A percentile compares a stretch with the other conserved stretches of the same genome.
Evolutionary conservation across 176 grass and related monocot genomes (phyloP).

Genomic region (Calamus simplicifolius): DNA sequence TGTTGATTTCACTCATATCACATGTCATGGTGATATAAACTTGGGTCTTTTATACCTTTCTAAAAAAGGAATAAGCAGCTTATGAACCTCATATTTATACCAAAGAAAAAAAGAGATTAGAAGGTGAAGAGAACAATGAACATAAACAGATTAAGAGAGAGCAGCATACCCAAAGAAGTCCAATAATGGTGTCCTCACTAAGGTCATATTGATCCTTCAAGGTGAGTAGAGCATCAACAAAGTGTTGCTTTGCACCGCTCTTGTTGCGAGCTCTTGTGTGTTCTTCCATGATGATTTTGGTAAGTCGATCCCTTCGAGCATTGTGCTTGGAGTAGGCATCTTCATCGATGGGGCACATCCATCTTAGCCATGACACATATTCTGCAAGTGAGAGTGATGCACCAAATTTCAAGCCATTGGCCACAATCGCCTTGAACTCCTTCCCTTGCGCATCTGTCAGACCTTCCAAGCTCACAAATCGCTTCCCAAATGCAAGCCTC

Average conservation of each 20-base stretch:
- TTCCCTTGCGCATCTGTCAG: conserved; percentile 53
- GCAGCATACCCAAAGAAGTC: conserved; percentile 59
- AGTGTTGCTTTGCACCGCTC: conserved; percentile 49
- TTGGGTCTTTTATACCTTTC: too few relatives aligned
- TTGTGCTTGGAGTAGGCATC: conserved; percentile 36
- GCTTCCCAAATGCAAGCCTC: conserved; percentile 71
- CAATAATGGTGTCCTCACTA: conserved; percentile 59
- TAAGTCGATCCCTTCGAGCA: conserved; percentile 35
- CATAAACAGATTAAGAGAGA: conserved; percentile 3
- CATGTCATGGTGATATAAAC: too few relatives aligned
- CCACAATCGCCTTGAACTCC: conserved; percentile 66
- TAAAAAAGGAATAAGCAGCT: too few relatives aligned
- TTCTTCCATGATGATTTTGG: conserved; percentile 57
- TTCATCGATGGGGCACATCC: conserved; percentile 43
- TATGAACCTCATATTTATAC: too few relatives aligned
- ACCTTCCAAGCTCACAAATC: conserved; percentile 50
- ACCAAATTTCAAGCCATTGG: conserved; percentile 61
- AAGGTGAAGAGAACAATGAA: not conserved
- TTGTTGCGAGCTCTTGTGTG: conserved; percentile 40
- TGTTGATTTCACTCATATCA: too few relatives aligned
- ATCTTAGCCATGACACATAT: conserved; percentile 39
- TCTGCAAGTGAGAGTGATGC: conserved; percentile 53
- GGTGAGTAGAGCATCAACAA: conserved; percentile 56
- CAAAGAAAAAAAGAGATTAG: too few relatives aligned
- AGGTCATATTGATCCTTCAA: conserved; percentile 53